Evolutionary conservation across 495 filamentous ascomycete genomes (phyloP), one percentile per base, ranked within the genome.

Genomic region (Lasiosphaeria ovina): DNA sequence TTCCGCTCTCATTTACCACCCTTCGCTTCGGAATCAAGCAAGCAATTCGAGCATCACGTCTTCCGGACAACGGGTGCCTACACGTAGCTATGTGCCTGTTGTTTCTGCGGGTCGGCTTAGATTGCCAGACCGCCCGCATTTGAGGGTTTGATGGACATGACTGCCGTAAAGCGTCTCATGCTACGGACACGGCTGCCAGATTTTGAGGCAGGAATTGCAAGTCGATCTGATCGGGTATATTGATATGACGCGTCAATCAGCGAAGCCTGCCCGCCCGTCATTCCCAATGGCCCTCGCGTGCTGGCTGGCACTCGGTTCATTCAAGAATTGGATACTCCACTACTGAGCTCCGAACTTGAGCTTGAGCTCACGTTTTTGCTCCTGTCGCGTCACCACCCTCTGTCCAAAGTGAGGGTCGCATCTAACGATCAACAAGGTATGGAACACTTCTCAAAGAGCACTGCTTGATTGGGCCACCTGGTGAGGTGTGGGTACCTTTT

Each of bases 101-200:
- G 44, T 47, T n/a, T 47, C 44, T 24, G 16, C 44, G 11, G 12
- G 12, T 14, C 38, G 12, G 44, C 16, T 11, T 47, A 4, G 16
- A 47, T 11, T 47, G 44, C 44, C 44, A 47, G 12, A 47, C 44
- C 12, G 24, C 24, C 24, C 24, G 0, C 24, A 44, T n/a, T 34
- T 4, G n/a, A 38, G 45, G 57, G 57, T 59, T 59, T 59, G 57
- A 59, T 59, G 48, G 38, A 35, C 57, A 42, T n/a, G 48, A 49
- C 44, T 49, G 50, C 57, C 57, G 35, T 38, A 38, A 53, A 12
- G 36, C 35, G 33, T 59, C 7, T 42, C 48, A 31, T 53, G 33
- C 8, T 40, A 32, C 35, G 24, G 24, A 24, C 24, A 24, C 24
- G 24, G 24, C 24, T 24, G 36, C 16, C 57, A n/a, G 45, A 38